phyloP scores from a whole-genome alignment of 768 basidiomycete genomes.

The Mycena chlorophos region DNA sequence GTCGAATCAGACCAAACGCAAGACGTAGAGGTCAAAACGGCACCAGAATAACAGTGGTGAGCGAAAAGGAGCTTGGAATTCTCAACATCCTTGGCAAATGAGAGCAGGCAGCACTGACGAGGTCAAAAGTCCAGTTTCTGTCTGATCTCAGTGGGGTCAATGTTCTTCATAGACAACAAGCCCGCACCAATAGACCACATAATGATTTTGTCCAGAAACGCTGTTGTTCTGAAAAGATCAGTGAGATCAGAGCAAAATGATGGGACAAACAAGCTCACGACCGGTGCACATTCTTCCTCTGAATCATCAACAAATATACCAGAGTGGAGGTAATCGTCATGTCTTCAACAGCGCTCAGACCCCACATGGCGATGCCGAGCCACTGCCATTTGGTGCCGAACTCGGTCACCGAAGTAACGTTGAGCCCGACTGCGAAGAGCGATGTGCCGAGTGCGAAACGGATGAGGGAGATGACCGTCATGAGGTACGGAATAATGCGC shows the following conservation, averaged over 20 bases:
- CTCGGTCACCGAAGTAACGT: no score
- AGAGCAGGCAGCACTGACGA: background rate
- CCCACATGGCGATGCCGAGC: background rate
- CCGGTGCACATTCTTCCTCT: background rate
- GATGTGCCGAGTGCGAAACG: no score
- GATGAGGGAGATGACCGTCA: no score
- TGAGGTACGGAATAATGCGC: no score
- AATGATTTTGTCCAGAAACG: background rate
- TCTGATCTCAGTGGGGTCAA: background rate
- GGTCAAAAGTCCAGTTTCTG: background rate
- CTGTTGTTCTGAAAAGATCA: no score
- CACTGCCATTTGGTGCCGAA: background rate
- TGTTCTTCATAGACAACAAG: background rate
- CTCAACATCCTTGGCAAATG: no score
- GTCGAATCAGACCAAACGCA: background rate
- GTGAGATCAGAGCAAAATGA: background rate
- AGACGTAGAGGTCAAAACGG: background rate
- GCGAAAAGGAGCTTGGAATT: background rate
- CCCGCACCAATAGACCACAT: background rate
- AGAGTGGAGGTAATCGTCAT: background rate
- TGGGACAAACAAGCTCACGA: background rate
- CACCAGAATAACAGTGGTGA: background rate
- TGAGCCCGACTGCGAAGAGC: no score
- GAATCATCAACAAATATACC: background rate
- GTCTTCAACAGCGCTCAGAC: background rate